Evolutionary conservation across 140 eudicot genomes (phyloP), one percentile per base, ranked within the genome.

Genomic region (Stevia rebaudiana): DNA sequence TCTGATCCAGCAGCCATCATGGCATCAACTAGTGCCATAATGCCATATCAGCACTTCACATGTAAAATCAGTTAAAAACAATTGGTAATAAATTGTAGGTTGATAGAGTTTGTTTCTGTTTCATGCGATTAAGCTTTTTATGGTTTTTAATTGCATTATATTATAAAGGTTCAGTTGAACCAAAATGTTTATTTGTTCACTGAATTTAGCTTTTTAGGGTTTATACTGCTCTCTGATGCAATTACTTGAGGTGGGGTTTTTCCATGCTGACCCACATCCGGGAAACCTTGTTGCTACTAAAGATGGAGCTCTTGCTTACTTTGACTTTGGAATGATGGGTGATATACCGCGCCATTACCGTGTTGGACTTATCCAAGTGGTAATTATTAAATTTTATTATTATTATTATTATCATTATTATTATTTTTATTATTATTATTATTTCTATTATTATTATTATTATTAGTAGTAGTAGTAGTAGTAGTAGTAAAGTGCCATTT

Each of bases 321-420:
- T 92, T 56, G 98, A 91, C 79, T 91, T 91, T 25, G 98, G 98
- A 40, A 91, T 91, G 98, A 91, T 91, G 98, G 98, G 98, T 15
- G 86, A 91, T 63, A 91, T 91, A 41, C 98, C 98, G 24, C 98
- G 98, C 15, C 98, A 91, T 71, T 91, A 78, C 56, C 96, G 96
- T 11, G 96, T 91, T 65, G 98, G 98, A 66, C 96, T 91, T 60
- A 91, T 91, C 47, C 88, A 80, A 84, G 90, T 91, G 95, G 98
- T 91, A 75, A 68, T 82, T 33, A 30, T 56, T 36, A 19, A 18
- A 11, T 48, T 33, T 9, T n/a, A n/a, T n/a, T n/a, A n/a, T n/a
- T n/a, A n/a, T n/a, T n/a, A n/a, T n/a, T n/a, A n/a, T n/a, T n/a
- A n/a, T n/a, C n/a, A n/a, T n/a, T n/a, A n/a, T n/a, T n/a, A n/a